Evolutionary conservation across 306 rosid genomes (phyloP), one percentile per base, ranked within the genome.

Genomic region (Geum urbanum): DNA sequence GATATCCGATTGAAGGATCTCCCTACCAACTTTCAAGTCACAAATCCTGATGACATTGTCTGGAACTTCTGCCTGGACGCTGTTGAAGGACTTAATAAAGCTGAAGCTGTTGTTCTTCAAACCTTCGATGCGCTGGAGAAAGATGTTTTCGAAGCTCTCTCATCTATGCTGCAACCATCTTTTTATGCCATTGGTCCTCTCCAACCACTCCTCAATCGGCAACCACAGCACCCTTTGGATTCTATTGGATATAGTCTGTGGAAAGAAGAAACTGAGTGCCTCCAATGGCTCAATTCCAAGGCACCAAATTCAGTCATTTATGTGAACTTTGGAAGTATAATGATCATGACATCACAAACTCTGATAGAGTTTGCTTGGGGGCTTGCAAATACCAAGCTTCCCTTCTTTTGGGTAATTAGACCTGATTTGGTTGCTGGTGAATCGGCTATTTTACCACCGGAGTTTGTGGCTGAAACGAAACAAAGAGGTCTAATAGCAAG

Each of bases 331-430:
- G 62, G 62, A 3, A 68, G 72, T n/a, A 1, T 68, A 37, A 2
- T 15, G 6, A 7, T 51, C 37, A 37, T 68, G 60, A 50, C 49
- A 11, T 3, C 8, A 2, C 2, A 51, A 37, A 35, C 18, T 0
- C 72, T 68, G 18, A 1, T 68, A 14, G 72, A 68, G 61, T 51
- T 68, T 9, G 62, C n/a, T 7, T 68, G 72, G 72, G 72, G 72
- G 7, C 60, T 68, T 51, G 62, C 62, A 52, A 68, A 68, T 40
- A 39, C 7, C 20, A 68, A 68, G 19, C 39, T 51, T 39, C n/a
- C 37, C 0, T 68, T 68, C 50, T 52, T 68, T 5, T 68, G 72
- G 72, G 50, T 68, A 2, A 51, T 68, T 10, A 68, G 72, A 9
- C 51, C 62, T 1, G 72, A 68, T n/a, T 12, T 52, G 19, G 50